Percentiles rank a stretch among this genome's conserved stretches.
Conservation (phyloP, 148 eudicot genomes). For the Diospyros lotus region DNA sequence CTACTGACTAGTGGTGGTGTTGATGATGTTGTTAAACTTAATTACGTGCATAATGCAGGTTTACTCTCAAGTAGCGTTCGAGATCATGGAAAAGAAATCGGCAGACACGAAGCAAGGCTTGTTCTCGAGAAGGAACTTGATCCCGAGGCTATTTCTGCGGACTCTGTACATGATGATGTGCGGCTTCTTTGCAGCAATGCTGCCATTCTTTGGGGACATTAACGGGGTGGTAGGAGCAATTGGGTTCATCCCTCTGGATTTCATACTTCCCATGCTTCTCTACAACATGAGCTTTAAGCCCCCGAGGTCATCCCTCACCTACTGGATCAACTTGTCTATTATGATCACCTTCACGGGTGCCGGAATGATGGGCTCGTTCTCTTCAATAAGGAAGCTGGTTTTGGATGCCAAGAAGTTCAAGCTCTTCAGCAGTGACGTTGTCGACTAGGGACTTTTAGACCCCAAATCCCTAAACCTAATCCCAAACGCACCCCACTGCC, state of each 20-base stretch:
- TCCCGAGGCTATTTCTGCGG: constrained; percentile 72
- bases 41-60: constrained; percentile 32
- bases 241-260: constrained; percentile 86
- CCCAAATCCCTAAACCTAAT: too few species aligned
- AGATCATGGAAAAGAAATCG: constrained; percentile 89
- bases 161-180: constrained; percentile 63
- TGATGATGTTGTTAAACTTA: neutral
- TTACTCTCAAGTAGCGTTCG: constrained; percentile 94
- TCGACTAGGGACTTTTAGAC: neutral
- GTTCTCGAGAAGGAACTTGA: constrained; percentile 78
- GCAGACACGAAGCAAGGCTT: constrained; percentile 67
- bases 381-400: constrained; percentile 65
- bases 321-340: constrained; percentile 54
- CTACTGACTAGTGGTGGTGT: neutral
- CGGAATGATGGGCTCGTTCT: constrained; percentile 71
- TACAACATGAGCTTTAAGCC: constrained; percentile 67
- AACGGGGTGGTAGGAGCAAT: constrained; percentile 81
- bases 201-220: constrained; percentile 91
- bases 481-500: too few species aligned
- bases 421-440: constrained; percentile 5
- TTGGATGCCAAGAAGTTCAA: constrained; percentile 30
- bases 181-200: constrained; percentile 90
- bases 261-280: constrained; percentile 88
- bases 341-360: constrained; percentile 66
- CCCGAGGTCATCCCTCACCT: constrained; percentile 5